These are phyloP conservation scores for Rhodotorula sp. DNA, from an alignment of 1,284 basidiomycete species.

Conservation along the genomic window DNA sequence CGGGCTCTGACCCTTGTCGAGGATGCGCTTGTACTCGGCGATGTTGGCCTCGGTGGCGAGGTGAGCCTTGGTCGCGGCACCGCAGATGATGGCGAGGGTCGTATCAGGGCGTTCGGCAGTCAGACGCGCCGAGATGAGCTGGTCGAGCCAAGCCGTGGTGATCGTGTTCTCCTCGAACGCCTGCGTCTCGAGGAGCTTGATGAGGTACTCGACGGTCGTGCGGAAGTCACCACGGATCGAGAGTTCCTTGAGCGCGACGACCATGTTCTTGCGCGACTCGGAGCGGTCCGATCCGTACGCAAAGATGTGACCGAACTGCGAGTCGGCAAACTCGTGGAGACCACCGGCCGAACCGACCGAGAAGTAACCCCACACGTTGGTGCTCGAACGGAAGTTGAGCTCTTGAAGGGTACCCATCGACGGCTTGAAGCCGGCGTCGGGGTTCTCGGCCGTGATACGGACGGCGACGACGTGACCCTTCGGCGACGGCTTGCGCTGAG, in stretches of 20 bases:
- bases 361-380: constrained; percentile 99
- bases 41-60: constrained; percentile 84
- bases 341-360: constrained; percentile 93
- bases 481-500: constrained; percentile 91
- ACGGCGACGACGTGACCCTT: constrained; percentile 99
- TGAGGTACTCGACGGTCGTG: constrained; percentile 88
- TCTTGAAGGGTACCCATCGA: constrained; percentile 95
- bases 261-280: constrained; percentile 98
- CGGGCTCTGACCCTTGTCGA: constrained; percentile 98
- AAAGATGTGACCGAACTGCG: constrained; percentile 98
- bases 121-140: constrained; percentile 88
- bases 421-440: constrained; percentile 99
- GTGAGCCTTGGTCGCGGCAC: constrained; percentile 94
- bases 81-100: constrained; percentile 90
- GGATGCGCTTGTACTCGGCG: constrained; percentile 88
- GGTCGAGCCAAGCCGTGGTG: constrained; percentile 98
- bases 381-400: constrained; percentile 98
- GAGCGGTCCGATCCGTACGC: constrained; percentile 95
- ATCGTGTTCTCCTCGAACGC: constrained; percentile 97
- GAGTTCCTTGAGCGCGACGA: constrained; percentile 95
- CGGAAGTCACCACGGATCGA: constrained; percentile 99
- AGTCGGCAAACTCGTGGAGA: constrained; percentile 97
- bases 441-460: constrained; percentile 99
- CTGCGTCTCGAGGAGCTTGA: constrained; percentile 79
- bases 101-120: constrained; percentile 94